Base-by-base conservation (phyloP, 495 filamentous ascomycete genomes). In the Lindgomyces ingoldianus region DNA sequence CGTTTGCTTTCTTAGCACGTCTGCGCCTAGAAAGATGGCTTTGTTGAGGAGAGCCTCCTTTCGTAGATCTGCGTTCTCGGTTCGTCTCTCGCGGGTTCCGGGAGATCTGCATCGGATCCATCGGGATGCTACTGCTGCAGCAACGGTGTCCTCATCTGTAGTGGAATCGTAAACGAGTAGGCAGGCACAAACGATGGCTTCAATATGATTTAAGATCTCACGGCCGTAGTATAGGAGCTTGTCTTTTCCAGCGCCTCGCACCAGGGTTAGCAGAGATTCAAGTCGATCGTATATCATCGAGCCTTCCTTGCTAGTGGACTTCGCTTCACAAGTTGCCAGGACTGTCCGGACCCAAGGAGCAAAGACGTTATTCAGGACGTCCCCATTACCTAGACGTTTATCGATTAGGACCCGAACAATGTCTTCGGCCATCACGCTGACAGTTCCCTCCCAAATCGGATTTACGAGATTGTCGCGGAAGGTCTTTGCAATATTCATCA, bases 391-490 rank as follows among this genome's bases (percentile, higher is more conserved):
- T 14, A 62, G 12, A 77, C 75, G 50, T 82, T 79, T 70, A 30
- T 66, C 63, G 27, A 19, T 19, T 39, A 84, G 61, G n/a, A 83
- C 82, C 1, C 83, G 74, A 41, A 89, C 74, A 8, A 84, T 75
- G 60, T 91, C 88, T 27, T 79, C 80, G 4, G 81, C 81, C 22
- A 91, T 70, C 1, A 91, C 85, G 65, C 90, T 86, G 9, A 86
- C 89, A 1, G 89, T 91, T 3, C 89, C 89, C 70, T 91, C 89
- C 87, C 89, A 91, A 56, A 90, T 90, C 25, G 81, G 79, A 30
- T 86, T 78, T 1, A 89, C 86, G 4, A 81, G 77, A 0, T 81
- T 84, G 68, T 91, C 89, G 6, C 89, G 79, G 62, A 85, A 81
- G 9, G 91, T 74, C 10, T 88, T 75, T 8, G 86, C 79, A 22